Conservation (phyloP, 345 rosid genomes). For the Corchorus capsularis region DNA sequence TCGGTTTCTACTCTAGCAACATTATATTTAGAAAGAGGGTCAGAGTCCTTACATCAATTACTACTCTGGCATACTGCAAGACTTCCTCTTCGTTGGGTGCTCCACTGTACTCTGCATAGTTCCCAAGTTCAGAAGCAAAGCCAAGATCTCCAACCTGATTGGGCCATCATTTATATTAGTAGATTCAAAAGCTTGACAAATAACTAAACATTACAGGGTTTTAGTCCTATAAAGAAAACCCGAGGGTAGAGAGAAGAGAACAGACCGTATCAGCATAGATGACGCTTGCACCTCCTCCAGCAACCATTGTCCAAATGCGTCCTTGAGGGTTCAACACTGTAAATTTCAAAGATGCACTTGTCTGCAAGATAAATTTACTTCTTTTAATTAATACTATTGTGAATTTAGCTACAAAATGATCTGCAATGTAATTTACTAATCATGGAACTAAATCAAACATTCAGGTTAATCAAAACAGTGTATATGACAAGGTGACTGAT, state of each 20-base stretch:
- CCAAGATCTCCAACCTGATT: conserved; percentile 95
- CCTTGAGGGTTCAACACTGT: conserved; percentile 94
- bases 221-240: not conserved
- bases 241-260: conserved; percentile 6
- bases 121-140: conserved; percentile 85
- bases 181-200: not conserved
- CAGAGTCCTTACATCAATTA: conserved; percentile 65
- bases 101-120: conserved; percentile 96
- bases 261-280: conserved; percentile 90
- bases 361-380: conserved; percentile 44
- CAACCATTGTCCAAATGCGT: conserved; percentile 94
- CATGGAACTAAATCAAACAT: not conserved
- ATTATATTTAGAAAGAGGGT: conserved; percentile 12
- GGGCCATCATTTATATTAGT: conserved; percentile 2
- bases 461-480: not conserved
- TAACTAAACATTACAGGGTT: not conserved
- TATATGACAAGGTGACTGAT: not conserved
- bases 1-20: not conserved
- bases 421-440: not conserved
- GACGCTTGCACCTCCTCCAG: conserved; percentile 99
- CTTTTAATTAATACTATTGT: not conserved
- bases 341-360: conserved; percentile 95
- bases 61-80: conserved; percentile 97
- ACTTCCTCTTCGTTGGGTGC: conserved; percentile 98
- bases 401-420: conserved; percentile 12